Base-by-base conservation (phyloP, 2,329 filamentous ascomycete species). In the Raffaelea deltoideospora region DNA sequence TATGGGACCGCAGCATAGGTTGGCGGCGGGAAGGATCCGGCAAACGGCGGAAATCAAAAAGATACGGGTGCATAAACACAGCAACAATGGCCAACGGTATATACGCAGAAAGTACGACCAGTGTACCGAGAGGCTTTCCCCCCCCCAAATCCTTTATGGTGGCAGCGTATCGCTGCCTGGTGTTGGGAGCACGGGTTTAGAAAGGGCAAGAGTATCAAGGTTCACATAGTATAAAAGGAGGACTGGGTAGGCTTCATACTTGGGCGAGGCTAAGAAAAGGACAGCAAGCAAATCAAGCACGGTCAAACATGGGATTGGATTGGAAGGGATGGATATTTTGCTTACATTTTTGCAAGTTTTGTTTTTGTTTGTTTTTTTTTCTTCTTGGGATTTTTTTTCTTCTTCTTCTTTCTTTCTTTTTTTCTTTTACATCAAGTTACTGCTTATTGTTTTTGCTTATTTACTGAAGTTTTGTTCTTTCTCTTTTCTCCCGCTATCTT, bases 211-310 rank as follows among this genome's bases (percentile, higher is more conserved):
- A 34, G 21, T 23, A 37, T 36, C 31, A 19, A 31, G 36, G 24
- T 34, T 20, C 21, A 21, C 19, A 35, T 31, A 32, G 32, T 21
- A 23, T 28, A 19, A 28, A 17, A 11, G 39, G 30, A 43, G n/a
- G n/a, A n/a, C n/a, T n/a, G n/a, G n/a, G n/a, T n/a, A n/a, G n/a
- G n/a, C n/a, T n/a, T n/a, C n/a, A n/a, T n/a, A n/a, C n/a, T n/a
- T n/a, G n/a, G n/a, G n/a, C n/a, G n/a, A n/a, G n/a, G n/a, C n/a
- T 41, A 35, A 39, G 41, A 38, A 21, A 37, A 21, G 41, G 31
- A 22, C n/a, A 26, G 26, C 24, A 17, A 22, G 31, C 17, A 21
- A 23, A 8, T n/a, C n/a, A 13, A 7, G 33, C 10, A 29, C 26
- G 18, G 23, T 4, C 8, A 18, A 6, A 31, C 3, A 13, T 7